Evolutionary conservation across 192 early-diverging fungal genomes (phyloP), one percentile per base, ranked within the genome.

Genomic region (Coemansia sp.): DNA sequence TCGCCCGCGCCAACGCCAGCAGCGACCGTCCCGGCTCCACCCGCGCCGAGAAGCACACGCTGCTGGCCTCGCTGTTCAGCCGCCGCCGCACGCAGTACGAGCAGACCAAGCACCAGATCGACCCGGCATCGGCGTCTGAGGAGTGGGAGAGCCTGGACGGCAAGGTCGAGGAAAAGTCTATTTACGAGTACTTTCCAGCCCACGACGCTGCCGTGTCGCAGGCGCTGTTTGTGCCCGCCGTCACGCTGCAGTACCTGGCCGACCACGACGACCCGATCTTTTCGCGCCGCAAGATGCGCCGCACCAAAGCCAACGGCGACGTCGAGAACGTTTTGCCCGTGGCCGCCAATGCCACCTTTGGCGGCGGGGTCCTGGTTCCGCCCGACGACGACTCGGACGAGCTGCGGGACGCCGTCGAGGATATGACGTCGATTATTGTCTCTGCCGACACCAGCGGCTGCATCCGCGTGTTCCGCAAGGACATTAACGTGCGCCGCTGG

Each of bases 401-500:
- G n/a, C 48, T 52, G 9, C 12, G 22, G 23, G 51, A 50, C 45
- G 30, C 42, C 22, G 67, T 74, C 51, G 62, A 83, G 42, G 69
- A 70, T 43, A 65, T 62, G 56, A 67, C 73, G 6, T 65, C 73
- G 11, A 88, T 90, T 6, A 88, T 90, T 32, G 74, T 87, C 24
- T 82, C 85, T 7, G 80, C 86, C 10, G 88, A 87, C 56, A 77
- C 81, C 12, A 62, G 67, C 47, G 88, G 87, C 31, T 60, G 60
- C 48, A 87, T 90, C 54, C 80, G 85, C 28, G 84, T 90, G 12
- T 90, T 84, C 73, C 76, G 87, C 51, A 80, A 82, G 29, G 88
- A 89, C 53, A 82, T 77, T 23, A 80, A 80, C 45, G 56, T 67
- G 38, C 58, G 33, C 22, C 42, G 51, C 7, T 11, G 2, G 11